Base-by-base conservation (phyloP, 2,329 filamentous ascomycete genomes). In the Ophiostoma australiae region DNA sequence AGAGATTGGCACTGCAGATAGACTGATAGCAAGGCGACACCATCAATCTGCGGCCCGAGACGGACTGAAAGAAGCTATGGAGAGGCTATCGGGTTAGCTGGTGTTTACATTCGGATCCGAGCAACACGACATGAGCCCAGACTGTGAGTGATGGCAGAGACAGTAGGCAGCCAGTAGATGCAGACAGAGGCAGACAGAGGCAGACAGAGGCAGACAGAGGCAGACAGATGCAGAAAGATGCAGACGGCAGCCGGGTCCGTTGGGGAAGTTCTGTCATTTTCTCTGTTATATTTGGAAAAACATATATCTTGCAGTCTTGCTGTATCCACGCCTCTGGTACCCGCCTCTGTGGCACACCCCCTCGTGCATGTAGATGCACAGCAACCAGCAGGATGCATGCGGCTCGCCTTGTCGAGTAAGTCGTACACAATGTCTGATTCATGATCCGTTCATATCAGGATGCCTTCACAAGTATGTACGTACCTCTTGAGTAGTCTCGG, bases 81-180 rank as follows among this genome's bases (percentile, higher is more conserved):
- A 48, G 52, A 58, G 7, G 52, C n/a, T 58, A 33, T 13, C 71
- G 55, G 71, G 58, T 72, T 69, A 72, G 71, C 66, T 66, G 31
- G 55, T 31, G 69, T 44, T 67, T 69, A 20, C 27, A 41, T 70
- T 70, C 71, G 71, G 71, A 70, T 70, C 71, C 71, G 71, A 72
- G 44, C 70, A 27, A 27, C 41, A 48, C n/a, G 61, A 37, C 67
- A 69, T 39, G 58, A 58, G 15, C 52, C 52, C 52, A 58, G 52
- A 23, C 52, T 27, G 52, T 17, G 8, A n/a, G 52, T 58, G 52
- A 11, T 58, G 52, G 17, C 23, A 58, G 8, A 58, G 10, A n/a
- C 52, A 23, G 52, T 31, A 63, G 58, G 31, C 31, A n/a, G 55
- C 23, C 55, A 23, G 15, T 10, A n/a, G 55, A 61, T 61, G 58